Percentiles rank a stretch among this genome's conserved stretches.
Conservation (phyloP, 2,329 filamentous ascomycete species). For the Uncinocarpus reesii region DNA sequence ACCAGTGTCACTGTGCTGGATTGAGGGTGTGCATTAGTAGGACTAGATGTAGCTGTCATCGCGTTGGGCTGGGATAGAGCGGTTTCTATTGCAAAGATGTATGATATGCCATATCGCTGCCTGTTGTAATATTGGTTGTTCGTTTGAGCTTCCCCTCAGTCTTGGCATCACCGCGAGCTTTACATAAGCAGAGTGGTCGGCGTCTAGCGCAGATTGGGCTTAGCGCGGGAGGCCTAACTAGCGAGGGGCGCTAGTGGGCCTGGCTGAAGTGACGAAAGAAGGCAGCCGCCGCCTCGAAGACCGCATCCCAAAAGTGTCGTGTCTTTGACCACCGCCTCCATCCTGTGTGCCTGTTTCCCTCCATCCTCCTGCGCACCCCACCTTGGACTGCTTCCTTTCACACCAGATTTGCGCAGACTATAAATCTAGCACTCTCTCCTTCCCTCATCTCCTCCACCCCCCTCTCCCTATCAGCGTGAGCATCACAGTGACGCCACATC, state of each 20-base stretch:
- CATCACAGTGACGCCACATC: constrained; percentile 8
- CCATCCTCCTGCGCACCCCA: not conserved
- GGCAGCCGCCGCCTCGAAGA: constrained; percentile 11
- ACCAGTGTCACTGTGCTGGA: no score
- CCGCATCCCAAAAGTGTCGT: not conserved
- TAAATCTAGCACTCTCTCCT: not conserved
- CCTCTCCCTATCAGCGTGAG: constrained; percentile 6
- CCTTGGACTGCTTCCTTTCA: not conserved
- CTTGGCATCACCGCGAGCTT: constrained; percentile 2
- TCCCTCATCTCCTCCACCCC: not conserved
- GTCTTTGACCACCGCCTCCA: constrained; percentile 2
- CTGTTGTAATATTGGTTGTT: no score
- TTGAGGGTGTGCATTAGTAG: no score
- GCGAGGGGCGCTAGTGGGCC: constrained; percentile 12
- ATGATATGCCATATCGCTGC: no score
- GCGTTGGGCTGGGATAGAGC: no score
- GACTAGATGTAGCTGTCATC: no score
- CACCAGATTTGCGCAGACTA: not conserved
- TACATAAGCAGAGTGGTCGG: not conserved
- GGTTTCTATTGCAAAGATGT: no score
- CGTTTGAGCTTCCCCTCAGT: not conserved
- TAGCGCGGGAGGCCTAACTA: constrained; percentile 1
- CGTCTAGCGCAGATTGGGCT: not conserved
- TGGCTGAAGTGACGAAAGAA: constrained; percentile 13
- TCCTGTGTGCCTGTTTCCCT: not conserved